A percentile compares a stretch with the other conserved stretches of the same genome.
Evolutionary conservation across 2,329 filamentous ascomycete genomes (phyloP).

Genomic region (Gremmenia infestans): DNA sequence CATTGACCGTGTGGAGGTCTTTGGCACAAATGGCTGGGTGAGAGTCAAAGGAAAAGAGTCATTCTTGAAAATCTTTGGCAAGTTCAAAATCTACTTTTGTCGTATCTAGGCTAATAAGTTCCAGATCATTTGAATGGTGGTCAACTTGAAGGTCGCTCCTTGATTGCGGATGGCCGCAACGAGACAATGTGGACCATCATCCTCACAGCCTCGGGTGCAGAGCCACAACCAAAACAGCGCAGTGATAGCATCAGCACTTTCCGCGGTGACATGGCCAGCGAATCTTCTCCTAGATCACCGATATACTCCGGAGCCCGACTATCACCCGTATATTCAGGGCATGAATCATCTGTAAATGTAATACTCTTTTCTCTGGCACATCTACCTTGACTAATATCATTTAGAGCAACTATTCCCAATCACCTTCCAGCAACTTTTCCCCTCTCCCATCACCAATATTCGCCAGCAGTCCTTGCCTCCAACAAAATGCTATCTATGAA

Average conservation of each 20-base stretch:
- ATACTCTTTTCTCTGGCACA: background rate
- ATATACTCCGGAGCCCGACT: background rate
- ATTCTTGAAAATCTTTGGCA: constrained; percentile 20
- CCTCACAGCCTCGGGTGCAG: constrained; percentile 6
- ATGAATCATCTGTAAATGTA: background rate
- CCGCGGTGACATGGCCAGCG: background rate
- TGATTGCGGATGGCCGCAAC: constrained; percentile 25
- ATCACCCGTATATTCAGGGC: background rate
- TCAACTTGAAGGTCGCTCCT: constrained; percentile 11
- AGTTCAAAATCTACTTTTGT: background rate
- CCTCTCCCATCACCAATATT: background rate
- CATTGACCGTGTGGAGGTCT: constrained; percentile 24
- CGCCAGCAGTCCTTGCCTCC: background rate
- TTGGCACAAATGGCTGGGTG: constrained; percentile 22
- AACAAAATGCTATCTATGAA: background rate
- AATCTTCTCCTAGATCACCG: background rate
- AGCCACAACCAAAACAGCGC: background rate
- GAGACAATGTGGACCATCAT: constrained; percentile 12
- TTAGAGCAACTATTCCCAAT: background rate
- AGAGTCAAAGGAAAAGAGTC: constrained; percentile 17
- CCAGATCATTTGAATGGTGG: constrained; percentile 21
- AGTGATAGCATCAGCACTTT: background rate
- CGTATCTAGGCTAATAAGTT: background rate
- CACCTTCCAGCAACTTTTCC: background rate
- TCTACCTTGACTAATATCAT: background rate